phyloP scores from a whole-genome alignment of 2,329 filamentous ascomycete genomes.

The Aspergillus sp. region DNA sequence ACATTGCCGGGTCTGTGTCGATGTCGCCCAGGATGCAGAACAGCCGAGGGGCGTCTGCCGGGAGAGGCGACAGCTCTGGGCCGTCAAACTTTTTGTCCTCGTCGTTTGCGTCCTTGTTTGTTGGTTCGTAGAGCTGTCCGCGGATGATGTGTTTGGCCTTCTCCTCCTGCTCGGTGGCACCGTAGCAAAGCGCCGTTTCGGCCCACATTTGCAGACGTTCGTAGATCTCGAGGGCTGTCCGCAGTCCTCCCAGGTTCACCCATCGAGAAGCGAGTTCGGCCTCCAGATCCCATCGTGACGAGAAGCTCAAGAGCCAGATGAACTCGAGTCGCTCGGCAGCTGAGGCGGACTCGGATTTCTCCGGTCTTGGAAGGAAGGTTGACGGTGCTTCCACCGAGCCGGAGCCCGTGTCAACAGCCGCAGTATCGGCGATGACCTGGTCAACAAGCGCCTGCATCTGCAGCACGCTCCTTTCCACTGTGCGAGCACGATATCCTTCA shows the following conservation, averaged over 20 bases:
- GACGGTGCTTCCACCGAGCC: slow-evolving; percentile 45
- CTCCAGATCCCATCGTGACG: slow-evolving; percentile 87
- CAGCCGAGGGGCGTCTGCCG: slow-evolving; percentile 73
- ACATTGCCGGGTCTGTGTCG: slow-evolving; percentile 63
- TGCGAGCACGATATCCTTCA: slow-evolving; percentile 77
- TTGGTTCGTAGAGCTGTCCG: slow-evolving; percentile 66
- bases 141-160: slow-evolving; percentile 71
- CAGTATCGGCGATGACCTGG: slow-evolving; percentile 83
- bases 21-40: slow-evolving; percentile 93
- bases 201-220: slow-evolving; percentile 89
- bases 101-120: slow-evolving; percentile 37
- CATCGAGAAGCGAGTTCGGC: slow-evolving; percentile 88
- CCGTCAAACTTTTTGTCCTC: slow-evolving; percentile 55
- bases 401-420: slow-evolving; percentile 32
- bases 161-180: slow-evolving; percentile 67
- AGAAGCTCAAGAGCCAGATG: slow-evolving; percentile 72
- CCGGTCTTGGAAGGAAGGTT: slow-evolving; percentile 71
- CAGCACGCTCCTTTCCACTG: slow-evolving; percentile 77
- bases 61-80: slow-evolving; percentile 58
- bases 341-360: slow-evolving; percentile 63
- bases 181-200: slow-evolving; percentile 84
- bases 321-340: slow-evolving; percentile 69
- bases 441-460: slow-evolving; percentile 94
- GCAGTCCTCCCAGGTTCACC: slow-evolving; percentile 76
- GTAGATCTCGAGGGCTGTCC: slow-evolving; percentile 91